Base-by-base conservation (phyloP, 345 rosid species). In the Toxicodendron radicans region DNA sequence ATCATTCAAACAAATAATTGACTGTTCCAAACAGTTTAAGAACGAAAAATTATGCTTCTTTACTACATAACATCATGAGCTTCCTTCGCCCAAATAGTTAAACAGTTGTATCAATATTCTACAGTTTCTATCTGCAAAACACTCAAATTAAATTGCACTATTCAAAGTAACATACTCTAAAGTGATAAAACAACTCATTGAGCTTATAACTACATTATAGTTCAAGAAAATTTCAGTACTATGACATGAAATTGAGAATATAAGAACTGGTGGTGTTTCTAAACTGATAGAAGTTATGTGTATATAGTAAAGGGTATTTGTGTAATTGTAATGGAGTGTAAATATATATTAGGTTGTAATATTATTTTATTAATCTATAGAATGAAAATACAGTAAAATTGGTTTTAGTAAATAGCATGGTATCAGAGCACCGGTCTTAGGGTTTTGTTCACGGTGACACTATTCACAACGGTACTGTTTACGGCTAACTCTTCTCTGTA, bases 241-340 rank as follows among this genome's bases (percentile, higher is more conserved):
- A 56, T 46, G 54, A 53, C 43, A 58, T 62, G 73, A 45, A 18
- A 48, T 53, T 62, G 57, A 65, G 56, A 62, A 23, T 23, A 73
- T n/a, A 58, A 33, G 5, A 73, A 51, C 23, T 21, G 20, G 21
- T 46, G 45, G 41, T 43, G 18, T 54, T 54, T 23, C 64, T 46
- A 9, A 51, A 54, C 32, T 27, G n/a, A n/a, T n/a, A n/a, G n/a
- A n/a, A n/a, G n/a, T n/a, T n/a, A n/a, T n/a, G n/a, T n/a, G n/a
- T n/a, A n/a, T n/a, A n/a, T n/a, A n/a, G n/a, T n/a, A n/a, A n/a
- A n/a, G n/a, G n/a, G n/a, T n/a, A n/a, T n/a, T n/a, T n/a, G n/a
- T n/a, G n/a, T n/a, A n/a, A n/a, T n/a, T n/a, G n/a, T n/a, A n/a
- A n/a, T n/a, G n/a, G n/a, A n/a, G n/a, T n/a, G n/a, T n/a, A n/a